A percentile compares a stretch with the other conserved stretches of the same genome.
Conservation (phyloP, 208 protist species). For the Tritrichomonas musculus region DNA sequence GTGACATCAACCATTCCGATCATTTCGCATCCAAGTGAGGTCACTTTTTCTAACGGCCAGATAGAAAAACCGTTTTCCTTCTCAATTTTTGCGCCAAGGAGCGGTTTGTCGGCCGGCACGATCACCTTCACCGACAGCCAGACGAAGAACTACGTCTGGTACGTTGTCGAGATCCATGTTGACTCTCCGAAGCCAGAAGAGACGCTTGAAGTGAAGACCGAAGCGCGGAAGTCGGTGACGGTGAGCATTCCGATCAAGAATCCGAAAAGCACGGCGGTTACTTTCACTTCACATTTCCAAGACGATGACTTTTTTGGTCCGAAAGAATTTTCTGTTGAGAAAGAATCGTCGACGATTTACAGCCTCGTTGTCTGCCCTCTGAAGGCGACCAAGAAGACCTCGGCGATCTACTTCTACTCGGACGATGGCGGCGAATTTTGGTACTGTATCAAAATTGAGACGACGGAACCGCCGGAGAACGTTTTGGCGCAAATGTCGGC, state of each 20-base stretch:
- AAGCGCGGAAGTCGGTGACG: background rate
- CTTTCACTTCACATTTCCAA: background rate
- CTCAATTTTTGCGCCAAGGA: background rate
- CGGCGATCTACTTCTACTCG: background rate
- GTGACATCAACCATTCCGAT: background rate
- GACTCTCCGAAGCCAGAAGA: background rate
- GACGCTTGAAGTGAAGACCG: background rate
- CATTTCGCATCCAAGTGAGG: background rate
- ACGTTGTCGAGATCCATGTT: slow-evolving; percentile 17
- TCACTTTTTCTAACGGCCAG: background rate
- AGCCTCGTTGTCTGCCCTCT: background rate
- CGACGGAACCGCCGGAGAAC: background rate
- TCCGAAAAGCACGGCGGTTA: background rate
- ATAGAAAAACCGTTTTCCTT: background rate
- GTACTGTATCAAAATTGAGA: background rate
- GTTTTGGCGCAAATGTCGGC: background rate
- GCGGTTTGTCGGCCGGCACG: background rate
- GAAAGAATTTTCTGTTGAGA: background rate
- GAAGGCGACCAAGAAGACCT: background rate
- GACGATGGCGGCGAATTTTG: slow-evolving; percentile 33
- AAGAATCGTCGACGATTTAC: background rate
- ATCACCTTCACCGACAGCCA: background rate
- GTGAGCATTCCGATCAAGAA: background rate
- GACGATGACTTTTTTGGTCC: slow-evolving; percentile 16
- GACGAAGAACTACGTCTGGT: background rate